phyloP scores from a whole-genome alignment of 2,329 filamentous ascomycete genomes.

The Phyllosticta capitalensis region DNA sequence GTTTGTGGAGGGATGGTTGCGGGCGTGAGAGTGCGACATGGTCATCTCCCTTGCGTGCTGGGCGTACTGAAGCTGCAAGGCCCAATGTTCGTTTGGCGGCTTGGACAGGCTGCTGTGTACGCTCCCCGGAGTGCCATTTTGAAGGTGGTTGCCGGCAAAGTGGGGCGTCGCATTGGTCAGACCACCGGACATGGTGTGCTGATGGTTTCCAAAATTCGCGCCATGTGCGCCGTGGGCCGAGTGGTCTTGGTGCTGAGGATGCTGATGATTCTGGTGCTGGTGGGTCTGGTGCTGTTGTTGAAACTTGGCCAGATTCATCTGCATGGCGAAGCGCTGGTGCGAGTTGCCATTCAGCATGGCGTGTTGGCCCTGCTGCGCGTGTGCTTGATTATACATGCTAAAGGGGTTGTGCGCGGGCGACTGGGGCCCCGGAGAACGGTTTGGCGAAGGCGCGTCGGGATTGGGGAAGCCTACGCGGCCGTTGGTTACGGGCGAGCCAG shows the following conservation, averaged over 20 bases:
- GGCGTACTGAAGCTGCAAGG: constrained; percentile 71
- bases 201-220: constrained; percentile 44
- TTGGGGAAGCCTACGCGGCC: constrained; percentile 33
- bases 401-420: constrained; percentile 36
- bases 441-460: constrained; percentile 47
- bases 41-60: constrained; percentile 63
- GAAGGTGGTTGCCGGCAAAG: constrained; percentile 49
- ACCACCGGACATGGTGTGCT: constrained; percentile 50
- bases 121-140: constrained; percentile 49
- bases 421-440: constrained; percentile 46
- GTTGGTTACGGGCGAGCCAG: constrained; percentile 36
- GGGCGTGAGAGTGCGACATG: constrained; percentile 65
- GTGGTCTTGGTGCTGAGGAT: constrained; percentile 53
- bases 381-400: constrained; percentile 64
- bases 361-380: constrained; percentile 59
- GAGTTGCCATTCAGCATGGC: constrained; percentile 66
- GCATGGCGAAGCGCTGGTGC: constrained; percentile 44
- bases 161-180: constrained; percentile 57
- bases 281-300: constrained; percentile 51
- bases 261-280: constrained; percentile 43
- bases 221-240: constrained; percentile 40
- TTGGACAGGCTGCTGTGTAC: constrained; percentile 49
- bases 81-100: constrained; percentile 66
- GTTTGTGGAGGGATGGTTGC: constrained; percentile 61
- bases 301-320: constrained; percentile 58